Evolutionary conservation across 768 basidiomycete species (phyloP).

Genomic region (Boletus rubescentipes): DNA sequence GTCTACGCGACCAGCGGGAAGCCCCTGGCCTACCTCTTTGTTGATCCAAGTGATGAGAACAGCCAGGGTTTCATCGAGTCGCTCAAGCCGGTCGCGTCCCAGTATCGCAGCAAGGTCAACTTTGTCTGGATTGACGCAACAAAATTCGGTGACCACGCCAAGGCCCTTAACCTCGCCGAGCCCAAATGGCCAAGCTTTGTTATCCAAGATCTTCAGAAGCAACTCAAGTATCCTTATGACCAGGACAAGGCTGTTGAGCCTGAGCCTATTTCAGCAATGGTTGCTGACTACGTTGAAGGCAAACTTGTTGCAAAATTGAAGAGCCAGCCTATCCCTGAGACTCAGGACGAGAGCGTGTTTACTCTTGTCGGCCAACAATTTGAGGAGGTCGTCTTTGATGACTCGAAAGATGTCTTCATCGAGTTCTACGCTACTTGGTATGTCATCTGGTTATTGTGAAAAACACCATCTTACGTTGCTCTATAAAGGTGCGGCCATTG

Average conservation of each 20-base stretch:
- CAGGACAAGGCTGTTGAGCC: conserved; percentile 63
- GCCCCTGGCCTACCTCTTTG: conserved; percentile 93
- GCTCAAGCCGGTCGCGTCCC: conserved; percentile 74
- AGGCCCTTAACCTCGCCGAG: conserved; percentile 84
- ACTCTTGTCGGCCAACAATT: conserved; percentile 87
- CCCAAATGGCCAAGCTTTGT: conserved; percentile 93
- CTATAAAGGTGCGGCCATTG: conserved; percentile 83
- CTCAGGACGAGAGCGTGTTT: conserved; percentile 81
- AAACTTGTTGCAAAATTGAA: conserved; percentile 83
- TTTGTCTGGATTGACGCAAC: conserved; percentile 98
- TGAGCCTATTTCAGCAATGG: conserved; percentile 55
- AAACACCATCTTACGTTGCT: background rate
- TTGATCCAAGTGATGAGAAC: conserved; percentile 72
- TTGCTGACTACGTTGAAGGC: conserved; percentile 66
- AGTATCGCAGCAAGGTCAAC: conserved; percentile 86
- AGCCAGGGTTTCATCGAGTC: conserved; percentile 64
- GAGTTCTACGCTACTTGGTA: conserved; percentile 98
- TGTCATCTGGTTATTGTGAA: conserved; percentile 26
- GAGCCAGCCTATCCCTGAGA: conserved; percentile 81
- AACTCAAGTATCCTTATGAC: conserved; percentile 88
- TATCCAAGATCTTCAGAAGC: conserved; percentile 78
- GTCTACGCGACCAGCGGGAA: conserved; percentile 77
- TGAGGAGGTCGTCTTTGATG: conserved; percentile 81
- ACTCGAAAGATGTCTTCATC: conserved; percentile 90
- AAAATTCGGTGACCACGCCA: conserved; percentile 95